Evolutionary conservation across 345 rosid genomes (phyloP).

Genomic region (Aegle marmelos): DNA sequence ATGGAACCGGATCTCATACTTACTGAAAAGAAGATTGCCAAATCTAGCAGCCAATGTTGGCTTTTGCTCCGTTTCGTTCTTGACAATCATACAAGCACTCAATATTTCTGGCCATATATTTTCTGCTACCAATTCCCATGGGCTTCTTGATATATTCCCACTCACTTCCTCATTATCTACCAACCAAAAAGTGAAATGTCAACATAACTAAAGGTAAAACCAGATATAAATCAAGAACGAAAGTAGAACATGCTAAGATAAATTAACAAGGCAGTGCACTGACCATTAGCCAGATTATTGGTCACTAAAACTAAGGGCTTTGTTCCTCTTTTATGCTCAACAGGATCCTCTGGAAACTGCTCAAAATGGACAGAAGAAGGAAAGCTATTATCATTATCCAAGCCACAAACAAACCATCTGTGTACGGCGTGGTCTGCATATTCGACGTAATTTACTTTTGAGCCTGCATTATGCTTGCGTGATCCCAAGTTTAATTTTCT

Average conservation of each 20-base stretch:
- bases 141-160: slow-evolving; percentile 17
- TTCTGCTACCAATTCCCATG: slow-evolving; percentile 46
- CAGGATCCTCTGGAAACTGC: slow-evolving; percentile 30
- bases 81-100: neutral
- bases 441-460: neutral
- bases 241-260: neutral
- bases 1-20: slow-evolving; percentile 32
- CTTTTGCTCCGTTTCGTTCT: no score
- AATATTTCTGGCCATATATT: slow-evolving; percentile 44
- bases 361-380: slow-evolving; percentile 35
- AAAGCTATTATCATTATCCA: slow-evolving; percentile 30
- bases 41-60: no score
- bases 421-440: slow-evolving; percentile 19
- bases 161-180: slow-evolving; percentile 19
- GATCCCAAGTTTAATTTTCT: slow-evolving; percentile 11
- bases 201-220: neutral
- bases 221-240: slow-evolving; percentile 6
- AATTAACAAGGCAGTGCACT: neutral
- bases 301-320: slow-evolving; percentile 38
- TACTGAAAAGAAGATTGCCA: slow-evolving; percentile 22
- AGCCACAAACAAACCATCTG: slow-evolving; percentile 39
- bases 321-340: slow-evolving; percentile 24
- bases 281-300: slow-evolving; percentile 25
- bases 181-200: neutral
- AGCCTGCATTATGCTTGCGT: neutral